Percentiles rank a stretch among this genome's conserved stretches.
These are phyloP conservation scores for Penicillium bovifimosum DNA, from an alignment of 495 filamentous ascomycete genomes.

Conservation along the genomic window DNA sequence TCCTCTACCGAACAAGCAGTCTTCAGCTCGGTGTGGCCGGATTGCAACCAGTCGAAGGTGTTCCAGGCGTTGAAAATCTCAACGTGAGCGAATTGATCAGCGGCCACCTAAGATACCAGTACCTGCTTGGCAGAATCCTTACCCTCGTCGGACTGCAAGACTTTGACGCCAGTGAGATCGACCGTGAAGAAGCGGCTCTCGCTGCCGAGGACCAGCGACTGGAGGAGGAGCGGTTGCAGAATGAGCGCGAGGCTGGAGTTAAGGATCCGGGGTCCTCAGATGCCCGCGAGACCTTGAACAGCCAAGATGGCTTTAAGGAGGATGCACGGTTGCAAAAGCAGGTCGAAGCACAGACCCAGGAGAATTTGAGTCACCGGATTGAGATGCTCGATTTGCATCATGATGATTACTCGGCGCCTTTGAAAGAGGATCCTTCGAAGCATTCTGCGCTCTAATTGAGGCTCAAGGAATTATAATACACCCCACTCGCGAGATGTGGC, in stretches of 20 bases:
- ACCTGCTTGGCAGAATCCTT: slow-evolving; percentile 63
- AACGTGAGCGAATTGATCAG: slow-evolving; percentile 66
- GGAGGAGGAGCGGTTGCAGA: slow-evolving; percentile 42
- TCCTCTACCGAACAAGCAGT: slow-evolving; percentile 71
- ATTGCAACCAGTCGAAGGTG: slow-evolving; percentile 56
- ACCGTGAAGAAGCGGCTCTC: slow-evolving; percentile 53
- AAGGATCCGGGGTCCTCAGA: slow-evolving; percentile 32
- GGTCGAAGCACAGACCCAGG: slow-evolving; percentile 48
- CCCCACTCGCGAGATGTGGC: too few relatives aligned
- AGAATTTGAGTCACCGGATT: slow-evolving; percentile 34
- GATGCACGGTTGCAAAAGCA: slow-evolving; percentile 38
- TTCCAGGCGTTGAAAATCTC: slow-evolving; percentile 69
- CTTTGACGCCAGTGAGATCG: slow-evolving; percentile 50
- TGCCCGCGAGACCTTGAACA: slow-evolving; percentile 27
- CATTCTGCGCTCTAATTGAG: slow-evolving; percentile 17
- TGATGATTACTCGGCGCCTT: slow-evolving; percentile 17
- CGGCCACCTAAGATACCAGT: slow-evolving; percentile 69
- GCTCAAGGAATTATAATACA: not conserved
- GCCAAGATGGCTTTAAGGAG: slow-evolving; percentile 32
- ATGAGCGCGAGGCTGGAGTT: slow-evolving; percentile 41
- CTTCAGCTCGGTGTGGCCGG: slow-evolving; percentile 74
- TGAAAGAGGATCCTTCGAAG: slow-evolving; percentile 17
- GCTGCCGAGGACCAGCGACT: slow-evolving; percentile 52
- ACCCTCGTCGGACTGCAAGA: slow-evolving; percentile 62
- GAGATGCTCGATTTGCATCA: slow-evolving; percentile 23